These are phyloP conservation scores for Picea abies DNA, from an alignment of 83 land plant species.

Conservation along the genomic window DNA sequence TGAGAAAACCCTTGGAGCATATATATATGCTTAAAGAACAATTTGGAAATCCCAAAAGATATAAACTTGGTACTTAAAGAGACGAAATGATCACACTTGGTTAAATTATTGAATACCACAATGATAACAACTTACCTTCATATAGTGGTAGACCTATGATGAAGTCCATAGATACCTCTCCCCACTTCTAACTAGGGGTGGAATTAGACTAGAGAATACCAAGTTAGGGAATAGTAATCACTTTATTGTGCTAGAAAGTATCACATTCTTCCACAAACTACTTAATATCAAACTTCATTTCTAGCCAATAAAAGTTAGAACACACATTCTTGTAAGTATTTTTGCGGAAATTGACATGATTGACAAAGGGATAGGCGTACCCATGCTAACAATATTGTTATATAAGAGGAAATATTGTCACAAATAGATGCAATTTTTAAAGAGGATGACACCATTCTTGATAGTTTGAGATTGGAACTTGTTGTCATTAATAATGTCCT, in stretches of 20 bases:
- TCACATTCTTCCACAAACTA: neutral
- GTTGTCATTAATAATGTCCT: neutral
- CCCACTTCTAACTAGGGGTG: too few relatives aligned
- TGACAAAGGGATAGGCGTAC: neutral
- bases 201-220: too few relatives aligned
- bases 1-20: too few relatives aligned
- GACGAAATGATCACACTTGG: too few relatives aligned
- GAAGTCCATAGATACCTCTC: too few relatives aligned
- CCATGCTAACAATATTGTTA: neutral
- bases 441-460: neutral
- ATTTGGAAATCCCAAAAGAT: too few relatives aligned
- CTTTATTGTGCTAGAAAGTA: neutral
- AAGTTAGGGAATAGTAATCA: too few relatives aligned
- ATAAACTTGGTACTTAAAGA: too few relatives aligned
- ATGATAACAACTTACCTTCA: too few relatives aligned
- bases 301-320: neutral
- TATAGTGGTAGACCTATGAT: too few relatives aligned
- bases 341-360: neutral
- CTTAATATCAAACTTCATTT: neutral
- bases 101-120: too few relatives aligned
- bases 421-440: neutral
- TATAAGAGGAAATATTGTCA: neutral
- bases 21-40: too few relatives aligned
- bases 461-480: neutral
- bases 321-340: neutral